These are phyloP conservation scores for Botrytis hyacinthi DNA, from an alignment of 2,329 filamentous ascomycete genomes.

Conservation along the genomic window DNA sequence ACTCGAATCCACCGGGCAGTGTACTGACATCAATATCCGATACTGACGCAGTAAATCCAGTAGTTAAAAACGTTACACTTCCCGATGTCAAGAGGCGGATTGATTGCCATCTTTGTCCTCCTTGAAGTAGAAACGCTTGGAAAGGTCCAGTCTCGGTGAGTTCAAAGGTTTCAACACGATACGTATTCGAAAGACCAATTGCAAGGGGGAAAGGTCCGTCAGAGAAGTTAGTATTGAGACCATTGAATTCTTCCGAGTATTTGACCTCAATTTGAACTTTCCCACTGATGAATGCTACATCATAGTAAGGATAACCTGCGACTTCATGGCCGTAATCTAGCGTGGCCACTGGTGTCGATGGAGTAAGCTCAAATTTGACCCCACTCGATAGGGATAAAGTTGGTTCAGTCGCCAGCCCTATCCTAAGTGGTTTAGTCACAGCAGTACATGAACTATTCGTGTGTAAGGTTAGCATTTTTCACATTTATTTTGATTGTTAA, in stretches of 20 bases:
- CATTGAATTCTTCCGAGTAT: slow-evolving; percentile 3
- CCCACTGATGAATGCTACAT: not conserved
- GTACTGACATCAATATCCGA: not conserved
- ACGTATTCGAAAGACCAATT: not conserved
- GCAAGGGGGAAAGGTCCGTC: not conserved
- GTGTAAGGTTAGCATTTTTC: not conserved
- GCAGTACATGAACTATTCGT: not conserved
- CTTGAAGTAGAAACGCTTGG: slow-evolving; percentile 42
- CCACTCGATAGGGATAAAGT: not conserved
- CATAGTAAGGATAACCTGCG: not conserved
- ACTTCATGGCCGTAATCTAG: slow-evolving; percentile 1
- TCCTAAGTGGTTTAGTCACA: not conserved
- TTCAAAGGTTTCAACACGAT: slow-evolving; percentile 26
- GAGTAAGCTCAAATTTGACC: not conserved
- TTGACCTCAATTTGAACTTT: not conserved
- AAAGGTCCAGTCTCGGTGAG: slow-evolving; percentile 37
- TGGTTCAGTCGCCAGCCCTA: not conserved
- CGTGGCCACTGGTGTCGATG: not conserved
- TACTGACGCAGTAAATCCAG: not conserved
- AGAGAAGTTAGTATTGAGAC: not conserved
- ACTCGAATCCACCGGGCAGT: slow-evolving; percentile 16
- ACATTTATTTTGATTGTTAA: not conserved
- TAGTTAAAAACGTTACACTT: slow-evolving; percentile 34
- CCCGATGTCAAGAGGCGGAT: slow-evolving; percentile 41
- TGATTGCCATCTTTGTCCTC: slow-evolving; percentile 44